These are phyloP conservation scores for Nicotiana tomentosiformis DNA, from an alignment of 257 asterid genomes.

Conservation along the genomic window DNA sequence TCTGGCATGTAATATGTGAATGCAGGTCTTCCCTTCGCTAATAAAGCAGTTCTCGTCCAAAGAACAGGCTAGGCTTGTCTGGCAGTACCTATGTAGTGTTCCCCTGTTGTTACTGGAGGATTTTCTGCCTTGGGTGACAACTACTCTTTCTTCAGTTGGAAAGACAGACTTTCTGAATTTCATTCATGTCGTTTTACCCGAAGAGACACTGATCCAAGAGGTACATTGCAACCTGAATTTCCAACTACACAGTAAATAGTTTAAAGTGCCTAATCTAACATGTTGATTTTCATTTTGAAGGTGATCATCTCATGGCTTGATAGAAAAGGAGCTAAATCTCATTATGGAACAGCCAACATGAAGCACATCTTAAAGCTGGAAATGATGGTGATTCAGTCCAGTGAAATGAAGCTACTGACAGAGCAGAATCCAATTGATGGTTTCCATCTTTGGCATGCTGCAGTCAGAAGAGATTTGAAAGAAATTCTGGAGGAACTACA, in stretches of 20 bases:
- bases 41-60: conserved; percentile 42
- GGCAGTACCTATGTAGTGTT: conserved; percentile 79
- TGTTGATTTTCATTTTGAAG: conserved; percentile 31
- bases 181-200: conserved; percentile 52
- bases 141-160: conserved; percentile 47
- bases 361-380: conserved; percentile 33
- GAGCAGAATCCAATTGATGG: conserved; percentile 40
- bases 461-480: conserved; percentile 53
- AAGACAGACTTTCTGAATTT: conserved; percentile 43
- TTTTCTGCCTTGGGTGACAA: conserved; percentile 64
- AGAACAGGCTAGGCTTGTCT: conserved; percentile 72
- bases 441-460: conserved; percentile 60
- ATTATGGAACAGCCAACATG: conserved; percentile 38
- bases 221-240: conserved; percentile 32
- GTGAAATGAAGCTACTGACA: conserved; percentile 23
- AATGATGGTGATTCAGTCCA: conserved; percentile 26
- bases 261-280: conserved; percentile 23
- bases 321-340: conserved; percentile 44
- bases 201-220: conserved; percentile 68
- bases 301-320: conserved; percentile 71
- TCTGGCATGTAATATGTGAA: not conserved
- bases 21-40: conserved; percentile 78
- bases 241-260: not conserved
- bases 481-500: conserved; percentile 45
- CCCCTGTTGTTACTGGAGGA: conserved; percentile 70